Percentiles rank a stretch among this genome's conserved stretches.
Conservation (phyloP, 768 basidiomycete species). For the Leccinum boreale region DNA sequence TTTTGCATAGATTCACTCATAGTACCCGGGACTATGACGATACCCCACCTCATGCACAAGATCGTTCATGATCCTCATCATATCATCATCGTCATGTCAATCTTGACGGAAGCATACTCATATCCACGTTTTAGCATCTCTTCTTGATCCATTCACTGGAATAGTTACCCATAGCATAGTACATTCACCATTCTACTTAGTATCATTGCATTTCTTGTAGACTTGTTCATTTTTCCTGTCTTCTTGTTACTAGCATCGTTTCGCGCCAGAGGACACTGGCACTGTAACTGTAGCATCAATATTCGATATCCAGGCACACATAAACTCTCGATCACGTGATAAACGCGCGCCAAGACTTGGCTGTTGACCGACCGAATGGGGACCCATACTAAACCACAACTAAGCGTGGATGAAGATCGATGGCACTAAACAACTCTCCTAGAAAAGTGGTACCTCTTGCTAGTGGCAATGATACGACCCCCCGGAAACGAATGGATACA, state of each 20-base stretch:
- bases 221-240: constrained; percentile 2
- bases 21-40: constrained; percentile 8
- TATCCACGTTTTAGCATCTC: constrained; percentile 4
- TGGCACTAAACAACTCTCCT: constrained; percentile 69
- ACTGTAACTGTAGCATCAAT: not conserved
- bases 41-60: constrained; percentile 4
- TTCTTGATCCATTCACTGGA: constrained; percentile 6
- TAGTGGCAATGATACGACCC: constrained; percentile 58
- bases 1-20: constrained; percentile 35
- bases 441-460: constrained; percentile 72
- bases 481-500: constrained; percentile 37
- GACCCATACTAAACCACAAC: not conserved
- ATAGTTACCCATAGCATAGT: constrained; percentile 1
- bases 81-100: not conserved
- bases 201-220: constrained; percentile 14
- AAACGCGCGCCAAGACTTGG: not conserved
- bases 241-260: not conserved
- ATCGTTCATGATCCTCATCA: constrained; percentile 9
- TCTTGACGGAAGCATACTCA: constrained; percentile 18
- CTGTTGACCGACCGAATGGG: not conserved
- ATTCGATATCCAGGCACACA: not conserved
- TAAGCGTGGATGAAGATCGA: constrained; percentile 29
- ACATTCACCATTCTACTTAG: constrained; percentile 5
- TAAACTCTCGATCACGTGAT: constrained; percentile 9
- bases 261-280: too few species aligned